phyloP scores from a whole-genome alignment of 441 rosid genomes.

The Populus hybrid region DNA sequence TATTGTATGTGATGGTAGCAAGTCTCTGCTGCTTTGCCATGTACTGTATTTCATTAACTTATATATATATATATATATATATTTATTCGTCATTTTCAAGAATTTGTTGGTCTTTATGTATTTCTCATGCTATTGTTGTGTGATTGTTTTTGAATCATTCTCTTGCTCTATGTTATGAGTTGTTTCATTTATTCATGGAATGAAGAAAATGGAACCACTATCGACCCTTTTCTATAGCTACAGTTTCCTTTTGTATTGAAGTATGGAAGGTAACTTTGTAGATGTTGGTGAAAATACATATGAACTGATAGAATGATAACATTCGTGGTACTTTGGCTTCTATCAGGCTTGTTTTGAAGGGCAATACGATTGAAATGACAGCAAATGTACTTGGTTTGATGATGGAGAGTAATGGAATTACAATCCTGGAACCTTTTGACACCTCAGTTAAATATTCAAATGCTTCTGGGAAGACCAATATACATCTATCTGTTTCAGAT shows the following conservation, averaged over 20 bases:
- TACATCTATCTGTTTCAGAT: constrained; percentile 71
- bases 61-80: neutral
- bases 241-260: neutral
- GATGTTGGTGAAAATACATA: constrained; percentile 1
- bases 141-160: neutral
- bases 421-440: constrained; percentile 96
- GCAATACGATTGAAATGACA: constrained; percentile 72
- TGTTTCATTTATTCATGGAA: neutral
- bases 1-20: neutral
- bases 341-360: constrained; percentile 70
- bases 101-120: neutral
- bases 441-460: constrained; percentile 70
- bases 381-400: constrained; percentile 82
- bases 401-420: constrained; percentile 96
- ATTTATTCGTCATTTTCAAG: neutral
- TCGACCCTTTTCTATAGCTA: neutral
- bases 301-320: constrained; percentile 19
- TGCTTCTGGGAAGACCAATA: constrained; percentile 86
- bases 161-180: neutral
- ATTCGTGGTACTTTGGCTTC: constrained; percentile 21
- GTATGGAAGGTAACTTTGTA: neutral
- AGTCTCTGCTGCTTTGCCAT: neutral
- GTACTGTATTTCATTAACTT: neutral
- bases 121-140: neutral
- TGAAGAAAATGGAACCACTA: neutral